Conservation (phyloP, 495 filamentous ascomycete genomes). For the Penicillium goetzii region DNA sequence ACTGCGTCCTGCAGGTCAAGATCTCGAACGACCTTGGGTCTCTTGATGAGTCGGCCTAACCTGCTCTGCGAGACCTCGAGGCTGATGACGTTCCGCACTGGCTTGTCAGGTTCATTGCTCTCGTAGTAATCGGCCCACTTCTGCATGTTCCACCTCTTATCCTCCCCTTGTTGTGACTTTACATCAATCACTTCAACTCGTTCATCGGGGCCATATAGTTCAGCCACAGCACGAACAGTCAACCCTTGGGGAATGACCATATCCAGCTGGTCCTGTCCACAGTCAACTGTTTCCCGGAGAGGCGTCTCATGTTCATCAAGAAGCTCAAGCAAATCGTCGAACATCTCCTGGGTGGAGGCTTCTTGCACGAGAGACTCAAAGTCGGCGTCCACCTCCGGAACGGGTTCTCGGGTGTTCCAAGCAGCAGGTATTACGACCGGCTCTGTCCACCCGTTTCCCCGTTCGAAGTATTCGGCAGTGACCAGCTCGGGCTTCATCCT, state of each 20-base stretch:
- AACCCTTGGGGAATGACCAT: conserved; percentile 75
- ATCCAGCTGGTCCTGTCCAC: conserved; percentile 68
- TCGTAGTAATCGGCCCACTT: conserved; percentile 80
- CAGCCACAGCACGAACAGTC: conserved; percentile 67
- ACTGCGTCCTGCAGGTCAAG: conserved; percentile 73
- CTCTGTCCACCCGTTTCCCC: conserved; percentile 67
- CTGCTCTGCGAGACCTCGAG: conserved; percentile 72
- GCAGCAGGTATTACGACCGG: conserved; percentile 72
- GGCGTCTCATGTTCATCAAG: conserved; percentile 40
- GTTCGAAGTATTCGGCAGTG: conserved; percentile 69
- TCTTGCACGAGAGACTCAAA: conserved; percentile 43
- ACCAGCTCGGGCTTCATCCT: conserved; percentile 70
- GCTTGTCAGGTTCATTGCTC: conserved; percentile 58
- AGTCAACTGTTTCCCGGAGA: conserved; percentile 55
- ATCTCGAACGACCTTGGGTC: conserved; percentile 72
- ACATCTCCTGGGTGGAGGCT: conserved; percentile 50
- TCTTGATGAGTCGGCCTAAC: conserved; percentile 65
- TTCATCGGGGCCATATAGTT: conserved; percentile 68
- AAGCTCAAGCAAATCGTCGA: conserved; percentile 50
- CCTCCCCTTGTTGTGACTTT: conserved; percentile 71
- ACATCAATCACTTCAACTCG: conserved; percentile 76
- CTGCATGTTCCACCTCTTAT: conserved; percentile 70
- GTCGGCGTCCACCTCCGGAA: conserved; percentile 26
- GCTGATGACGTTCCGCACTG: conserved; percentile 77
- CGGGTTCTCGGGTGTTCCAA: conserved; percentile 60